A percentile compares a stretch with the other conserved stretches of the same genome.
These are phyloP conservation scores for Colletotrichum lupini DNA, from an alignment of 2,329 filamentous ascomycete species.

Conservation along the genomic window DNA sequence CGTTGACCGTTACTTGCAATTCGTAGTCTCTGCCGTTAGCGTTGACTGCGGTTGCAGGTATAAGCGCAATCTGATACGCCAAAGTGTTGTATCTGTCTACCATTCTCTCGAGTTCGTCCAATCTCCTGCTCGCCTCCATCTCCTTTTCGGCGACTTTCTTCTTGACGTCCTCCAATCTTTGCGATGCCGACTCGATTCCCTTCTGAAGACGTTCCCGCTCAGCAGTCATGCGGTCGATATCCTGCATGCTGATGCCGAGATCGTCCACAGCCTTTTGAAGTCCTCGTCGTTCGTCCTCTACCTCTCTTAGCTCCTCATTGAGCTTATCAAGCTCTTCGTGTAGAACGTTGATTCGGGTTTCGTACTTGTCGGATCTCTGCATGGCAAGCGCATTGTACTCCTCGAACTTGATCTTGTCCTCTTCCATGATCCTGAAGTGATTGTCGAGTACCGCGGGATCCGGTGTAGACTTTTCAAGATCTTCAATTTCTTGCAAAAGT, in stretches of 20 bases:
- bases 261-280: constrained; percentile 90
- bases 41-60: constrained; percentile 85
- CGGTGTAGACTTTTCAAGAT: constrained; percentile 86
- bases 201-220: constrained; percentile 95
- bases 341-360: constrained; percentile 81
- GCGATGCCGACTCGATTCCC: constrained; percentile 80
- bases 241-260: constrained; percentile 94
- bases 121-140: constrained; percentile 82
- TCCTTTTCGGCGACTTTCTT: constrained; percentile 87
- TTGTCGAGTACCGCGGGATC: constrained; percentile 87
- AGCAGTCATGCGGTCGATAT: constrained; percentile 98
- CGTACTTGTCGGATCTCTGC: constrained; percentile 89
- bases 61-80: constrained; percentile 92
- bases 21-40: constrained; percentile 89
- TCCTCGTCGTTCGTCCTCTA: constrained; percentile 82
- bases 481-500: constrained; percentile 86
- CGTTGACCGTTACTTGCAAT: constrained; percentile 83
- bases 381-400: constrained; percentile 90
- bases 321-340: constrained; percentile 88
- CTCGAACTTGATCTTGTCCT: constrained; percentile 95
- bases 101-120: constrained; percentile 91
- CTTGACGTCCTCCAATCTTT: constrained; percentile 86
- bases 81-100: constrained; percentile 94
- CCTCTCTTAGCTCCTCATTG: constrained; percentile 77
- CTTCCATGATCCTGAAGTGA: constrained; percentile 92